Conservation (phyloP, 1,139 yeast species). For the Debaryomycetaceae sp. region DNA sequence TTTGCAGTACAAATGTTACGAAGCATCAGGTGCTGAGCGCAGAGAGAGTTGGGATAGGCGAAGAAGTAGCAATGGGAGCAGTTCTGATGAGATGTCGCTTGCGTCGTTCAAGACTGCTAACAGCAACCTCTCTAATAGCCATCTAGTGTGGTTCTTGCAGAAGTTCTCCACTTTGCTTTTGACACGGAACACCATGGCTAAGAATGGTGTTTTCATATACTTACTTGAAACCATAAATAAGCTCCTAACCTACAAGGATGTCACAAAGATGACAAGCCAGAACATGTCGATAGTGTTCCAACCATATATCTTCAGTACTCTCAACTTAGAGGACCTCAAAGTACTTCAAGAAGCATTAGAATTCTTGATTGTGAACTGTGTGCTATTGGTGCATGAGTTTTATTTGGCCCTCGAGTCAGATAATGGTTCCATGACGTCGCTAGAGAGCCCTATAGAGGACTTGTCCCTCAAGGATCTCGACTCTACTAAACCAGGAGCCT, state of each 20-base stretch:
- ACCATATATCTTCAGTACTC: slow-evolving; percentile 6
- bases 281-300: slow-evolving; percentile 8
- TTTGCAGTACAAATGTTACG: slow-evolving; percentile 1
- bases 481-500: neutral
- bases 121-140: slow-evolving; percentile 3
- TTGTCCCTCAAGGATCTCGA: slow-evolving; percentile 1
- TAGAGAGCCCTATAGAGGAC: neutral
- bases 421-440: neutral
- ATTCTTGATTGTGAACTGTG: slow-evolving; percentile 4
- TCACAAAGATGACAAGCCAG: slow-evolving; percentile 8
- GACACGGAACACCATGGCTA: slow-evolving; percentile 2
- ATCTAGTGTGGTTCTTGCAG: slow-evolving; percentile 4
- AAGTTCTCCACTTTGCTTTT: slow-evolving; percentile 3
- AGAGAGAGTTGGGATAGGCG: neutral
- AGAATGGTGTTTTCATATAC: slow-evolving; percentile 6
- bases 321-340: slow-evolving; percentile 3
- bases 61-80: slow-evolving; percentile 3
- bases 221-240: slow-evolving; percentile 4
- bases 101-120: slow-evolving; percentile 7
- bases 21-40: neutral
- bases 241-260: slow-evolving; percentile 3
- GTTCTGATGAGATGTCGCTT: slow-evolving; percentile 9
- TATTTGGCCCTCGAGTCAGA: neutral
- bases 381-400: slow-evolving; percentile 2
- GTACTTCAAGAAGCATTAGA: slow-evolving; percentile 6